These are phyloP conservation scores for Gossypium herbaceum DNA, from an alignment of 345 rosid genomes.

Conservation along the genomic window DNA sequence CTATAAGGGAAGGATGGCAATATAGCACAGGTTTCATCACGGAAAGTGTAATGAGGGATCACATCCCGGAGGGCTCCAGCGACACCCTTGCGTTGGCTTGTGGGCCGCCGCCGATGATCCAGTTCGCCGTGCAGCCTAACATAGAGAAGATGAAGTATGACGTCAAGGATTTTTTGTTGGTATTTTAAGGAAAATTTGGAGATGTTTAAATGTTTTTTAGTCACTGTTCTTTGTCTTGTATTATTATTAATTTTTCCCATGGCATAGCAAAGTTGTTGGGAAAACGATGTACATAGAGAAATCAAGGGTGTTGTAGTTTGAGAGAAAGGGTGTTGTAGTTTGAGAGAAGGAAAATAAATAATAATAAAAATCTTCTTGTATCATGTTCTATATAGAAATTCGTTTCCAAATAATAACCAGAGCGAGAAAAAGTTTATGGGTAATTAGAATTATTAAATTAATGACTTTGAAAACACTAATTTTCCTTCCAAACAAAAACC, in stretches of 20 bases:
- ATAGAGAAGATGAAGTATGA: slow-evolving; percentile 87
- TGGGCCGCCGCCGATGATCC: slow-evolving; percentile 90
- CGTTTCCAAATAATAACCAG: neutral
- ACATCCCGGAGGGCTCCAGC: slow-evolving; percentile 51
- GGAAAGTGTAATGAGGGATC: slow-evolving; percentile 59
- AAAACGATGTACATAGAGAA: neutral
- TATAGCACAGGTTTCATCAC: slow-evolving; percentile 70
- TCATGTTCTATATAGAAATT: neutral
- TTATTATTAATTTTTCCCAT: neutral
- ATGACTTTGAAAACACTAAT: no score
- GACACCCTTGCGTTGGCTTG: slow-evolving; percentile 69
- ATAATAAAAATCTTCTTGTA: neutral
- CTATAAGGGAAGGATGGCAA: slow-evolving; percentile 61
- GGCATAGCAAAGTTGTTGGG: neutral
- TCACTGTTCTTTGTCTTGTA: neutral
- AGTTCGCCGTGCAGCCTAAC: slow-evolving; percentile 86
- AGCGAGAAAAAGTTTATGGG: no score
- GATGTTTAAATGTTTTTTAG: neutral
- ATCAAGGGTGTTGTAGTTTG: neutral
- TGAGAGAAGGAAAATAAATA: neutral
- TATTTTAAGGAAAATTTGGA: slow-evolving; percentile 37
- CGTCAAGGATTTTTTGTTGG: slow-evolving; percentile 56
- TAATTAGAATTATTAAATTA: no score
- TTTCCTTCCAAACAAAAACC: no score
- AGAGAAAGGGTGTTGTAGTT: neutral